Evolutionary conservation across 202 grass and related monocot species (phyloP), one percentile per base, ranked within the genome.

Genomic region (Saccharum hybrid): DNA sequence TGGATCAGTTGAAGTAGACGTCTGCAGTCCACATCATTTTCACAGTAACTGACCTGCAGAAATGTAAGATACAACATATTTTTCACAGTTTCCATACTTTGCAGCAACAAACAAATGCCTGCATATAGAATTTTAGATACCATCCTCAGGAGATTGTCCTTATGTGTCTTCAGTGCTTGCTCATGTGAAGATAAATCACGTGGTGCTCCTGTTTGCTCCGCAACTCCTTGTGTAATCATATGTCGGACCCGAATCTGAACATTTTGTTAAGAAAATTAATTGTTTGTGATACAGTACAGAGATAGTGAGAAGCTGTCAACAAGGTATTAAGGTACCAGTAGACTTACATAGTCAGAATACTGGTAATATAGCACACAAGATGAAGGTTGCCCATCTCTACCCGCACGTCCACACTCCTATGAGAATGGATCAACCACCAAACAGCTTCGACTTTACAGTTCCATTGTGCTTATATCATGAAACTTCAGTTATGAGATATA

Each of bases 281-380:
- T 80, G 18, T 69, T 84, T 78, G 70, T 87, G 36, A 77, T 66
- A n/a, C 71, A 72, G 52, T 63, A 80, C 66, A 34, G 83, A 90
- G 22, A 59, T 72, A 81, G 11, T 40, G 13, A 71, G 9, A 74
- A 54, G 28, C n/a, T 36, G 57, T 28, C 4, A 81, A 66, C 33
- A 79, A 30, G 21, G 2, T n/a, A 81, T 1, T 21, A 81, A 90
- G 36, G n/a, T 23, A 75, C 76, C 45, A 68, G 12, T 78, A 71
- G 62, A 83, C 96, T 91, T 90, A 98, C 96, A 91, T 96, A 98
- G 73, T 98, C 96, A 86, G 89, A 94, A 81, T 98, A 98, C 22
- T 82, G 93, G 81, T 98, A 96, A 87, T 90, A 98, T 5, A 94
- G 57, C 48, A 96, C 41, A 86, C 96, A 98, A 79, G 96, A 94